Evolutionary conservation across 2,329 filamentous ascomycete genomes (phyloP), one percentile per base, ranked within the genome.

Genomic region (Aphanocladium album): DNA sequence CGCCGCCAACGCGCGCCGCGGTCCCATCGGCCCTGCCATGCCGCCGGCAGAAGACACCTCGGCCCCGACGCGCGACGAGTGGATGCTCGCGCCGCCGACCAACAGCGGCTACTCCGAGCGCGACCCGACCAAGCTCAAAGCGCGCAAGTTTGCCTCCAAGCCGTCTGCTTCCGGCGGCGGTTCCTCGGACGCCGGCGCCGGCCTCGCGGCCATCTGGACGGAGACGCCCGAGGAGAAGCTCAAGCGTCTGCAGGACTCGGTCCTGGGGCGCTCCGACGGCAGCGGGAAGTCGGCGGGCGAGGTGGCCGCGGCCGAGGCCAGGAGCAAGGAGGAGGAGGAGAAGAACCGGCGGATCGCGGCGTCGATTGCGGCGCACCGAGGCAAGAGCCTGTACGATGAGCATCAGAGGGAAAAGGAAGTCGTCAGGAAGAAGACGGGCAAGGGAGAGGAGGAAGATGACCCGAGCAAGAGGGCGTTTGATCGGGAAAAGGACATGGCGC

Each of bases 171-270:
- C 51, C 23, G 25, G 52, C 52, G 73, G 73, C n/a, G 72, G 76
- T 2, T 70, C 71, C 4, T 67, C 71, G 1, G 58, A 67, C 0
- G 63, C 67, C 11, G 66, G 66, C 11, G 63, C 68, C 11, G 73
- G 71, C 5, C 81, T 91, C 50, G 83, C 84, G 69, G 86, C 85
- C 23, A 85, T 93, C 47, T 98, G 93, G 93, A 93, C 91, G 0
- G 93, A 98, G 73, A 96, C 91, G 9, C 90, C 91, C 0, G 90
- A 93, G 71, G 84, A 97, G 74, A 96, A 96, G 73, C 85, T 90
- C 61, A 87, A 89, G 73, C 83, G 91, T 43, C 76, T 97, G 23
- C 87, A 89, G 67, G 87, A 96, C 71, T 86, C 95, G 57, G 89
- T 96, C 12, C 83, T 97, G 66, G 93, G 93, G 0, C 84, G 93